A percentile compares a stretch with the other conserved stretches of the same genome.
Evolutionary conservation across 352 stramenopile species (phyloP).

Genomic region (Globisporangium megalacanthum): DNA sequence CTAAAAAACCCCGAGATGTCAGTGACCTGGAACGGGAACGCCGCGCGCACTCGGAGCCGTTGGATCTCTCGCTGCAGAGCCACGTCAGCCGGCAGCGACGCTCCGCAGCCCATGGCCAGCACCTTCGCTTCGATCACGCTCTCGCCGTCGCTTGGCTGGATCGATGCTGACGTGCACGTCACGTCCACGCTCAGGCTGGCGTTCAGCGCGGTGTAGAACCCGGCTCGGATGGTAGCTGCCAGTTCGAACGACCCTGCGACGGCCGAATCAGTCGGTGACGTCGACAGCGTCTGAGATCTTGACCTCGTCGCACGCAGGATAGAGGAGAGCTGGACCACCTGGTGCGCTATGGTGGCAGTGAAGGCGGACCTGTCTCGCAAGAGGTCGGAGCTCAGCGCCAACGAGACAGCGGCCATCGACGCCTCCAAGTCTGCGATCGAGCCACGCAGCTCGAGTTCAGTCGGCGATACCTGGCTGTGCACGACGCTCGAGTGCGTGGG

Average conservation of each 20-base stretch:
- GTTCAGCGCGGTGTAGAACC: constrained; percentile 9
- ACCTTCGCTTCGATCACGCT: constrained; percentile 3
- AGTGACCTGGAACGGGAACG: constrained; percentile 3
- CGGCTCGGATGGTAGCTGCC: neutral
- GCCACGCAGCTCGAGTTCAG: constrained; percentile 11
- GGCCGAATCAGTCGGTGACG: constrained; percentile 1
- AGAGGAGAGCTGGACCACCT: constrained; percentile 4
- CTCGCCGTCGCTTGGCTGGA: constrained; percentile 3
- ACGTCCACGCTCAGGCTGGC: neutral
- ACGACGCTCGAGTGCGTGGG: constrained; percentile 4
- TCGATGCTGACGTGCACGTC: constrained; percentile 3
- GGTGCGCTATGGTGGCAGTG: constrained; percentile 8
- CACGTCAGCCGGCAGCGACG: neutral
- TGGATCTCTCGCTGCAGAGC: constrained; percentile 6
- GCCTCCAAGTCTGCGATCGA: constrained; percentile 5
- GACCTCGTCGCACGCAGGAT: neutral
- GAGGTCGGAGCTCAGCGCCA: constrained; percentile 4
- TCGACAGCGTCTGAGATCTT: constrained; percentile 6
- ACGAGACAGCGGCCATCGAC: constrained; percentile 6
- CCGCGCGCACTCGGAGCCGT: constrained; percentile 6
- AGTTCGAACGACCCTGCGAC: constrained; percentile 8
- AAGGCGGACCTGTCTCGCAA: constrained; percentile 5
- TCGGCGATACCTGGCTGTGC: neutral
- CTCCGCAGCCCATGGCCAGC: constrained; percentile 6
- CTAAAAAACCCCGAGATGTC: constrained; percentile 7